A percentile compares a stretch with the other conserved stretches of the same genome.
Conservation (phyloP, 2,329 filamentous ascomycete species). For the Xylaria sp. region DNA sequence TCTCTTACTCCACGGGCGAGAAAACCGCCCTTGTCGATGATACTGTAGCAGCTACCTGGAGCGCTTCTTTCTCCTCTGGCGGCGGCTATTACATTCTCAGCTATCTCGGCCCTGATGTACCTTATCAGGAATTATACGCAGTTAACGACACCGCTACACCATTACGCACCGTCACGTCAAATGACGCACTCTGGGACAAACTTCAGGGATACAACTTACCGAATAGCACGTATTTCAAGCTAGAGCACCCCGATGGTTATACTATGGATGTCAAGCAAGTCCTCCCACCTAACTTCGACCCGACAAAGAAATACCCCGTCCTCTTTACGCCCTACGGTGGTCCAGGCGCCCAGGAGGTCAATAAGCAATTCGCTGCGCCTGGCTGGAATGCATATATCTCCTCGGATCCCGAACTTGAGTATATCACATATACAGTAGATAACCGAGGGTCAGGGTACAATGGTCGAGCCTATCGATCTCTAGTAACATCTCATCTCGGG, state of each 20-base stretch:
- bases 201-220: slow-evolving; percentile 71
- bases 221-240: slow-evolving; percentile 71
- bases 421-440: slow-evolving; percentile 74
- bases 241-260: slow-evolving; percentile 70
- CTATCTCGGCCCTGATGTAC: slow-evolving; percentile 74
- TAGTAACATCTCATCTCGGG: slow-evolving; percentile 69
- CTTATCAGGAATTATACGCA: slow-evolving; percentile 74
- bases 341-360: slow-evolving; percentile 70
- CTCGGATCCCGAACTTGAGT: slow-evolving; percentile 74
- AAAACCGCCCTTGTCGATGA: slow-evolving; percentile 72
- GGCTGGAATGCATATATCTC: slow-evolving; percentile 72
- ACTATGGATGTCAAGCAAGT: slow-evolving; percentile 72
- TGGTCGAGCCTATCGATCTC: slow-evolving; percentile 70
- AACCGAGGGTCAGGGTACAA: slow-evolving; percentile 74
- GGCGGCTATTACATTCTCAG: slow-evolving; percentile 73
- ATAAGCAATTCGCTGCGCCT: slow-evolving; percentile 65
- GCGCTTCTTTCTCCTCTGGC: slow-evolving; percentile 71
- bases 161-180: slow-evolving; percentile 69
- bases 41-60: slow-evolving; percentile 67
- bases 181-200: slow-evolving; percentile 65
- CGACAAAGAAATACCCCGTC: slow-evolving; percentile 71
- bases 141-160: slow-evolving; percentile 63
- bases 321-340: slow-evolving; percentile 77
- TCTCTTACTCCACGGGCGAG: slow-evolving; percentile 66
- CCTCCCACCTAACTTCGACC: slow-evolving; percentile 72